Percentiles rank a stretch among this genome's conserved stretches.
Conservation (phyloP, 2,329 filamentous ascomycete genomes). For the Fonsecaea erecta region DNA sequence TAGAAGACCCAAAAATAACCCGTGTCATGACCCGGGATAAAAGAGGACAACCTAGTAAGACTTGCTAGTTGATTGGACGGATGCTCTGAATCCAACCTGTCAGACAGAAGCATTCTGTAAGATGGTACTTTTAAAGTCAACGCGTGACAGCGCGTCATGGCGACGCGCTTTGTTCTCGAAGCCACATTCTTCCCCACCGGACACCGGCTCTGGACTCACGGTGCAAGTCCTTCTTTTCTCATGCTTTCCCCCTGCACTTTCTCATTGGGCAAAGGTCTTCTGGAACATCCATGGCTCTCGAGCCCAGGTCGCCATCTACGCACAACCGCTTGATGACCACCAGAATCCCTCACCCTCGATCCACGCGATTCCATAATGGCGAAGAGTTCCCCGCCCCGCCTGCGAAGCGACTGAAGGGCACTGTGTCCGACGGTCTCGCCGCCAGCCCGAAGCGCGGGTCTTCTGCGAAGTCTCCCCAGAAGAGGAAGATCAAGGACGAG, state of each 20-base stretch:
- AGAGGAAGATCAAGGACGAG: constrained; percentile 38
- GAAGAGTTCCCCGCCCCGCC: constrained; percentile 39
- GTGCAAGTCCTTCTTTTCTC: background rate
- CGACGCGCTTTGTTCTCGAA: background rate
- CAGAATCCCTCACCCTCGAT: constrained; percentile 39
- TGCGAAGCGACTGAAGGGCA: constrained; percentile 38
- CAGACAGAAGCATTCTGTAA: background rate
- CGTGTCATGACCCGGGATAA: too few relatives aligned
- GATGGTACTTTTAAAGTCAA: background rate
- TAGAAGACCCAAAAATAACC: too few relatives aligned
- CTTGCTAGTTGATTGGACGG: background rate
- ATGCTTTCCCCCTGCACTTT: background rate
- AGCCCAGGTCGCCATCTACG: constrained; percentile 24
- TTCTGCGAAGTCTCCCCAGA: constrained; percentile 18
- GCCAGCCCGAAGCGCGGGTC: constrained; percentile 29
- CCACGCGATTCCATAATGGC: constrained; percentile 39
- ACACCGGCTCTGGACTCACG: background rate
- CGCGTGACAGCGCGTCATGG: constrained; percentile 11
- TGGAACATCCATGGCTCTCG: constrained; percentile 25
- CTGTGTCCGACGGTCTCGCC: constrained; percentile 4
- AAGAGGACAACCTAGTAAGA: too few relatives aligned
- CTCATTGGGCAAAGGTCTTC: background rate
- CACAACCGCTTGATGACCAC: constrained; percentile 39
- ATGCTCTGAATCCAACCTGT: background rate
- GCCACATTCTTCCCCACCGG: background rate